Evolutionary conservation across 345 rosid genomes (phyloP).

Genomic region (Litchi chinensis): DNA sequence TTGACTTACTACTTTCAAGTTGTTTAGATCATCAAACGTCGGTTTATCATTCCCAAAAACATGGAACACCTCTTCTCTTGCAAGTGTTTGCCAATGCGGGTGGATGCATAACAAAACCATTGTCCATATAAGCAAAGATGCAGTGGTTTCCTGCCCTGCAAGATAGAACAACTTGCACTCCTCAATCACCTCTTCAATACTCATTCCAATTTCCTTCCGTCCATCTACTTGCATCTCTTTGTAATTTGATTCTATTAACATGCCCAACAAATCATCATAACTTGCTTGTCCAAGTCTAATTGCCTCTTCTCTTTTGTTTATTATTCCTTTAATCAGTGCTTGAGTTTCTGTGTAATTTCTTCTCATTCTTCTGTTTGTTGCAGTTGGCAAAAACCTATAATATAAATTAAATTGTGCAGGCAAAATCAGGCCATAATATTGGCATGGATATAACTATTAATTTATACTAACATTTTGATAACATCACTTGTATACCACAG

Average conservation of each 20-base stretch:
- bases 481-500: too few species aligned
- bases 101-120: conserved; percentile 49
- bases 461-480: too few species aligned
- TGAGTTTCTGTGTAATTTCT: conserved; percentile 36
- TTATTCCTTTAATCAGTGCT: conserved; percentile 31
- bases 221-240: conserved; percentile 35
- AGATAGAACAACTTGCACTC: conserved; percentile 69
- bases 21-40: conserved; percentile 41
- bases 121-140: conserved; percentile 58
- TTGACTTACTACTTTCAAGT: conserved; percentile 25
- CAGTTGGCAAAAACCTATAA: conserved; percentile 49
- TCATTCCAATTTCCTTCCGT: conserved; percentile 31
- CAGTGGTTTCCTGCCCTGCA: conserved; percentile 68
- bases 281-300: conserved; percentile 34
- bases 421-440: too few species aligned
- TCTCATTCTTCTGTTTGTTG: conserved; percentile 42
- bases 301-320: conserved; percentile 42
- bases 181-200: conserved; percentile 46
- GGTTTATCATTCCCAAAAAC: conserved; percentile 42
- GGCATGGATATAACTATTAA: too few species aligned
- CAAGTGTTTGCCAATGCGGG: conserved; percentile 57
- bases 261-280: conserved; percentile 43
- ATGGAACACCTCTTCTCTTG: conserved; percentile 52
- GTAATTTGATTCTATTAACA: conserved; percentile 38
- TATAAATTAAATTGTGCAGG: not conserved